phyloP scores from a whole-genome alignment of 768 basidiomycete species.

The Hemileccinum impolitum region DNA sequence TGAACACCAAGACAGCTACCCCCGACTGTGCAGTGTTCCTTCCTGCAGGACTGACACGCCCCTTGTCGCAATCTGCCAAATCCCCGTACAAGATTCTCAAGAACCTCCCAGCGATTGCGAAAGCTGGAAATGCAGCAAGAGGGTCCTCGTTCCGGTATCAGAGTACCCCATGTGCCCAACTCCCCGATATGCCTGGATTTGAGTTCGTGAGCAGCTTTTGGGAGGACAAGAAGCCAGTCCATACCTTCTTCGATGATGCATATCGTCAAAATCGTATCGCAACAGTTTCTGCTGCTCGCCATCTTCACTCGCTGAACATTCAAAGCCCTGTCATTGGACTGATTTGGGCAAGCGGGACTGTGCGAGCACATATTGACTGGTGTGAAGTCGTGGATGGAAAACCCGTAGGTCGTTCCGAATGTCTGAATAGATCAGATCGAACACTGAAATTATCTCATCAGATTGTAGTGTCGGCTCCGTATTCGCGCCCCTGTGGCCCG shows the following conservation, averaged over 20 bases:
- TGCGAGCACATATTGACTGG: slow-evolving; percentile 58
- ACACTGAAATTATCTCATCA: slow-evolving; percentile 18
- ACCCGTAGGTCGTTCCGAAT: slow-evolving; percentile 30
- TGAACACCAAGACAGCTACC: slow-evolving; percentile 44
- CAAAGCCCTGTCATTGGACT: slow-evolving; percentile 49
- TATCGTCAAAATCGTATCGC: slow-evolving; percentile 59
- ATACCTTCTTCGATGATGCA: slow-evolving; percentile 47
- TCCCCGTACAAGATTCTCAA: slow-evolving; percentile 50
- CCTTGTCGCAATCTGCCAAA: slow-evolving; percentile 41
- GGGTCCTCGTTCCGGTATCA: slow-evolving; percentile 51
- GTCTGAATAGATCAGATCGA: background rate
- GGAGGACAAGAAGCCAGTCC: slow-evolving; percentile 59
- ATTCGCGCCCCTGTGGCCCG: slow-evolving; percentile 26
- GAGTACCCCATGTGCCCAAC: slow-evolving; percentile 45
- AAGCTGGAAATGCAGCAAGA: slow-evolving; percentile 36
- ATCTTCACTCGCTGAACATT: slow-evolving; percentile 46
- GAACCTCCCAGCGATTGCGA: slow-evolving; percentile 34
- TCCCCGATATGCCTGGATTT: slow-evolving; percentile 45
- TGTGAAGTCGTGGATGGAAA: slow-evolving; percentile 34
- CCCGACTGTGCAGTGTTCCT: slow-evolving; percentile 53
- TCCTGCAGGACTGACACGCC: slow-evolving; percentile 34
- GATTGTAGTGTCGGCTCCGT: slow-evolving; percentile 51
- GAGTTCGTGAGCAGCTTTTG: slow-evolving; percentile 54
- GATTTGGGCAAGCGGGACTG: slow-evolving; percentile 50
- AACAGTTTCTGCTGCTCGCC: slow-evolving; percentile 47